Conservation (phyloP, 73 alveolate genomes). For the Paramecium sonneborni region DNA sequence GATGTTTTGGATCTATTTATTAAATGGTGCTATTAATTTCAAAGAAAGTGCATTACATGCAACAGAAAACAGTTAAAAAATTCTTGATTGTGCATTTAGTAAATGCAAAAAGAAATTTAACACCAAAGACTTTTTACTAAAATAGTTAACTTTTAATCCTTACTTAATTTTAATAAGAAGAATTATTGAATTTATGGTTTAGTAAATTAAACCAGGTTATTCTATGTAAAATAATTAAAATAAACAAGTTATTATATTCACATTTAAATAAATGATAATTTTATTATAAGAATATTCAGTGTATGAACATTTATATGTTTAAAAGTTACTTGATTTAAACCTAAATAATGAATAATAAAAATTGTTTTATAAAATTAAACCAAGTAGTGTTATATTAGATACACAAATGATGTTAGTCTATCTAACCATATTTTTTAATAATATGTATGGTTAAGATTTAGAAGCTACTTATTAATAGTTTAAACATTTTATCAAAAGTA, state of each 20-base stretch:
- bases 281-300: conserved; percentile 23
- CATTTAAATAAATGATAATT: conserved; percentile 13
- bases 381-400: background rate
- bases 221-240: background rate
- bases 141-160: conserved; percentile 18
- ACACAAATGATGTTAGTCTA: conserved; percentile 1
- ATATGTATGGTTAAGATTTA: background rate
- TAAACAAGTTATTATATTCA: background rate
- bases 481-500: background rate
- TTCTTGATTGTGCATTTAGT: background rate
- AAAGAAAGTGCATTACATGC: background rate
- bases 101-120: background rate
- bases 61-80: background rate
- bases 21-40: background rate
- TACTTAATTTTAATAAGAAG: background rate
- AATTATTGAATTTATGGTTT: background rate
- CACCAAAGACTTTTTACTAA: background rate
- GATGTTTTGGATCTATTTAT: conserved; percentile 42
- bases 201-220: background rate
- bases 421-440: conserved; percentile 3
- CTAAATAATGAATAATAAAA: background rate
- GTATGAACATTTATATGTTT: background rate
- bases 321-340: background rate
- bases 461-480: background rate
- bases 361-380: background rate